A percentile compares a stretch with the other conserved stretches of the same genome.
Evolutionary conservation across 805 yeast genomes (phyloP).

Genomic region (Candida multigemmis): DNA sequence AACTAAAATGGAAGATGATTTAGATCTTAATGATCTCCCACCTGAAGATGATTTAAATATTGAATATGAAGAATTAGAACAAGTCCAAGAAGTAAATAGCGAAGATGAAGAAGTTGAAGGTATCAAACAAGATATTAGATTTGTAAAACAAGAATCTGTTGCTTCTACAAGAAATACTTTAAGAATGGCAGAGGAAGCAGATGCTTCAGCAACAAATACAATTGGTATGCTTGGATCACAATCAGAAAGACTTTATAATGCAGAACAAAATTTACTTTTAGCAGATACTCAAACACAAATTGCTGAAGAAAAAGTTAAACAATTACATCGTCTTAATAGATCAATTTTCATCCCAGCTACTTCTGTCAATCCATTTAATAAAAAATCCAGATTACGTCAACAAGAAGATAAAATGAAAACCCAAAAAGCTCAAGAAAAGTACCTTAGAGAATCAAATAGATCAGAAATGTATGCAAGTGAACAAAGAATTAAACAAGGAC

Average conservation of each 20-base stretch:
- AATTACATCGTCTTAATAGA: conserved; percentile 71
- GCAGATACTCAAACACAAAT: conserved; percentile 76
- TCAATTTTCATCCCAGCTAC: conserved; percentile 75
- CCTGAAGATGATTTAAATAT: conserved; percentile 31
- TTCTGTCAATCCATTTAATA: conserved; percentile 77
- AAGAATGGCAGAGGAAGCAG: conserved; percentile 40
- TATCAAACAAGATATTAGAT: conserved; percentile 72
- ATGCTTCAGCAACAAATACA: conserved; percentile 51
- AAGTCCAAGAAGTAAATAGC: conserved; percentile 33
- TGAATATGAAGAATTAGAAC: conserved; percentile 26
- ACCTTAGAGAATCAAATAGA: conserved; percentile 52
- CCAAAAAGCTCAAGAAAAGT: conserved; percentile 54
- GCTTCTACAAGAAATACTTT: conserved; percentile 80
- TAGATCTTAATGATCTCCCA: conserved; percentile 24
- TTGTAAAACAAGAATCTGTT: conserved; percentile 79
- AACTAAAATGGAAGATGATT: conserved; percentile 11
- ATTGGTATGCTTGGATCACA: conserved; percentile 92
- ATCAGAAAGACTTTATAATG: conserved; percentile 71
- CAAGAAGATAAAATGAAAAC: conserved; percentile 62
- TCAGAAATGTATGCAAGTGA: conserved; percentile 54
- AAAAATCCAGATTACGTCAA: conserved; percentile 62
- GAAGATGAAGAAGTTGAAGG: conserved; percentile 89
- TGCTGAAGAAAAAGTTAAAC: conserved; percentile 76
- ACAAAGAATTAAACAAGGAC: conserved; percentile 56
- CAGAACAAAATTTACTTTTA: conserved; percentile 67